Base-by-base conservation (phyloP, 352 stramenopile species). In the Pythium insidiosum region DNA sequence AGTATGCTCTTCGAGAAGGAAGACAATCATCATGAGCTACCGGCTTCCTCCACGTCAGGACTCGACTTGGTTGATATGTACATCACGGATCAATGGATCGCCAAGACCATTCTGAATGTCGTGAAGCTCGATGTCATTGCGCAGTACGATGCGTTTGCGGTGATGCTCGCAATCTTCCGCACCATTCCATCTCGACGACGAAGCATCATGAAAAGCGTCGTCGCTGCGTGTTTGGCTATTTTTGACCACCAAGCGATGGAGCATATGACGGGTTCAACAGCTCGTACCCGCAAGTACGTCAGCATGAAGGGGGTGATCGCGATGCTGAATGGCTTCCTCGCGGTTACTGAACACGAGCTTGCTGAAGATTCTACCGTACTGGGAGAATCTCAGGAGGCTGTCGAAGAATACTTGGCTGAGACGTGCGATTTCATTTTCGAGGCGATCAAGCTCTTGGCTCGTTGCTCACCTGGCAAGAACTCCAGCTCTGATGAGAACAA, bases 121-220 rank as follows among this genome's bases (percentile, higher is more conserved):
- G 56, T 86, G 18, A 75, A 74, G 56, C 53, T 84, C 13, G 68
- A 84, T 23, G 56, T 83, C 3, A 43, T 74, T 1, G 61, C 61
- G 1, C 76, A 88, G 49, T 80, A 82, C 50, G 61, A 86, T 29
- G 57, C 51, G 28, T 85, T 86, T 25, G 61, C 76, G 1, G 68
- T 86, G 22, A 49, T 86, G 0, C 48, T 71, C 10, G 68, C 71
- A 5, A 57, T 86, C 22, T 86, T 85, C 38, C 60, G 61, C 4
- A 49, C 56, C 11, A 60, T 81, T 11, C 40, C 57, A 6, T 47
- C 63, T 3, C 48, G 54, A 6, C 70, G 71, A 10, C 12, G 52
- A 6, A 55, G 42, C 37, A 53, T 86, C 21, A 28, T 84, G 18
- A 50, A 79, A 18, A 54, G 56, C 12, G 36, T 66, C 5, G 47